phyloP scores from a whole-genome alignment of 179 eudicot species.

The Actinidia chinensis region DNA sequence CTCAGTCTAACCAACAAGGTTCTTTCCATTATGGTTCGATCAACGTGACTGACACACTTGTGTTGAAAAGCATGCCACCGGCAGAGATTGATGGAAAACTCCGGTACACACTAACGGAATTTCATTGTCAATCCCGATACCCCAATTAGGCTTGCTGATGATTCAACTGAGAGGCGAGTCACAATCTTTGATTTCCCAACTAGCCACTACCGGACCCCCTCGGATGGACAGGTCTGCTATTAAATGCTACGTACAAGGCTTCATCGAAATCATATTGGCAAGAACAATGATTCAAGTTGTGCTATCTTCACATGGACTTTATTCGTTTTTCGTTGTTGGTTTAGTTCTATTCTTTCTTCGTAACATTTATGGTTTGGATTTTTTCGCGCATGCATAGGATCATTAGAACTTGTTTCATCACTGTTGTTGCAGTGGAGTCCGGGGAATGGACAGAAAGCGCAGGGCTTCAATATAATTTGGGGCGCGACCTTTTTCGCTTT shows the following conservation, averaged over 20 bases:
- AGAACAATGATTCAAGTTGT: slow-evolving; percentile 85
- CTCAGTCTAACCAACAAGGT: slow-evolving; percentile 97
- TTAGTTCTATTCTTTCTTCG: slow-evolving; percentile 25
- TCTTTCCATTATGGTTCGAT: slow-evolving; percentile 83
- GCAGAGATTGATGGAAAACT: slow-evolving; percentile 54
- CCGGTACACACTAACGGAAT: slow-evolving; percentile 77
- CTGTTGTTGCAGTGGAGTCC: too few relatives aligned
- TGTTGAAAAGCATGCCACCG: slow-evolving; percentile 67
- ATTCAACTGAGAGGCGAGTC: slow-evolving; percentile 58
- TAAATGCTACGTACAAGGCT: slow-evolving; percentile 78
- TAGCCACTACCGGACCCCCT: slow-evolving; percentile 51
- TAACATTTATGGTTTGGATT: too few relatives aligned
- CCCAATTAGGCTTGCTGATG: slow-evolving; percentile 85
- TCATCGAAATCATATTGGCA: slow-evolving; percentile 73
- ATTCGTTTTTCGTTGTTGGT: slow-evolving; percentile 91
- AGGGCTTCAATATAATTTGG: too few relatives aligned
- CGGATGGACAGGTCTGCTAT: slow-evolving; percentile 60
- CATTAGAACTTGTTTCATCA: too few relatives aligned
- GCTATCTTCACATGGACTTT: slow-evolving; percentile 83
- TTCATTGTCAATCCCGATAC: slow-evolving; percentile 74
- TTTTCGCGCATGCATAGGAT: too few relatives aligned
- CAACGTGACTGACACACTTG: slow-evolving; percentile 63
- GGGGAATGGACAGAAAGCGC: too few relatives aligned
- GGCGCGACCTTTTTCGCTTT: too few relatives aligned
- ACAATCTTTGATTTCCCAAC: slow-evolving; percentile 79